Base-by-base conservation (phyloP, 306 rosid species). In the Pyrus bretschneideri region DNA sequence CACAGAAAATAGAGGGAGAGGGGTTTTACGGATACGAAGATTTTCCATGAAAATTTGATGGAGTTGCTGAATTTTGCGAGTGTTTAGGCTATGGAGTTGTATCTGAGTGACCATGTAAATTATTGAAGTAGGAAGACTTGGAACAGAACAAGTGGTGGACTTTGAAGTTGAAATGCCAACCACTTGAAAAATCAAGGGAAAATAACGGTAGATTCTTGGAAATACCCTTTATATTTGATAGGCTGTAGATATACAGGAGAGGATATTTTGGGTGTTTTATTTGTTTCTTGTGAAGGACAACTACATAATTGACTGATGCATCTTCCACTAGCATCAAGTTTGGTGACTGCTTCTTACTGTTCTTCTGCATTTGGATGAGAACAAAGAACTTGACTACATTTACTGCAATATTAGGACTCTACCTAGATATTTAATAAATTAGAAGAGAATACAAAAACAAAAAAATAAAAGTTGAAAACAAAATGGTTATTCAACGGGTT, bases 1-100 rank as follows among this genome's bases (percentile, higher is more conserved):
- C 58, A 54, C 51, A 17, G 29, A 61, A 67, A 57, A 4, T 3
- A 61, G 9, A 5, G 40, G 42, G 31, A 71, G 7, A n/a, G 8
- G 38, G 29, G 4, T 60, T 73, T 64, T 73, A n/a, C 21, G 11
- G 23, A 5, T 22, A 1, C 17, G 58, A 57, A 15, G 15, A 5
- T 1, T 14, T 45, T 65, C 81, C 81, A 76, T 76, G 80, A 72
- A 6, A 70, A 75, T 14, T 22, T 18, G 69, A 60, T 42, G 44
- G 21, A 9, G 40, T 73, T 38, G 33, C 3, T 58, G 45, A 9
- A n/a, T 72, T 72, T 8, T 72, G 23, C 11, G 15, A 9, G 1
- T 31, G 11, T 18, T 21, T 33, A 7, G 54, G 5, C 29, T 2
- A 35, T 4, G 42, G 22, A 30, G 22, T 19, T 30, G 70, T 30